Conservation (phyloP, 140 eudicot genomes). For the Ambrosia hybrid region DNA sequence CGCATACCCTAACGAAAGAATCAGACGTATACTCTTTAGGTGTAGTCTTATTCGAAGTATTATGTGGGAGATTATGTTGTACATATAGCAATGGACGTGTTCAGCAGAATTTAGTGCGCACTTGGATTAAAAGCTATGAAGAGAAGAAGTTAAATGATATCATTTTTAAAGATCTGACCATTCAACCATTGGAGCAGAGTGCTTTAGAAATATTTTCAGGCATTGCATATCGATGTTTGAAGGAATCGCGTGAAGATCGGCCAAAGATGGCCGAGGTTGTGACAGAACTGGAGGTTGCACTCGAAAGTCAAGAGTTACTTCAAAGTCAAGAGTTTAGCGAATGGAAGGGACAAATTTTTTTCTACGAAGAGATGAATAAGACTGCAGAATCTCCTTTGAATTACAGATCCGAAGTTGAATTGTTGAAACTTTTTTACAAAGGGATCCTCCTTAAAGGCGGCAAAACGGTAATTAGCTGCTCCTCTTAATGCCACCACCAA, state of each 20-base stretch:
- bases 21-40: constrained; percentile 21
- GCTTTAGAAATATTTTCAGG: constrained; percentile 10
- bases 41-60: constrained; percentile 22
- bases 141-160: constrained; percentile 16
- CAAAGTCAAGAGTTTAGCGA: not conserved
- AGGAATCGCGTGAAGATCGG: constrained; percentile 11
- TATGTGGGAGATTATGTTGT: constrained; percentile 20
- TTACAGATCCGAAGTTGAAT: constrained; percentile 4
- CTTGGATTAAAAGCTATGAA: constrained; percentile 13
- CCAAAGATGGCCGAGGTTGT: constrained; percentile 21
- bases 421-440: not conserved
- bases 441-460: constrained; percentile 19
- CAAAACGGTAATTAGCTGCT: constrained; percentile 19
- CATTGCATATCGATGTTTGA: constrained; percentile 26
- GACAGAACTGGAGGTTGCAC: constrained; percentile 10
- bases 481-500: too few species aligned
- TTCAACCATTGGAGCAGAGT: constrained; percentile 8
- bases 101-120: not conserved
- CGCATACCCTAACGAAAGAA: constrained; percentile 10
- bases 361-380: not conserved
- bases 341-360: not conserved
- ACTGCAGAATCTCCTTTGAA: constrained; percentile 1
- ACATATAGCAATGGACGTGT: not conserved
- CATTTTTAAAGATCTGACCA: not conserved
- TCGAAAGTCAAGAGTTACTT: not conserved